Percentiles rank a stretch among this genome's conserved stretches.
Evolutionary conservation across 2,329 filamentous ascomycete species (phyloP).

Genomic region (Fusarium sp.): DNA sequence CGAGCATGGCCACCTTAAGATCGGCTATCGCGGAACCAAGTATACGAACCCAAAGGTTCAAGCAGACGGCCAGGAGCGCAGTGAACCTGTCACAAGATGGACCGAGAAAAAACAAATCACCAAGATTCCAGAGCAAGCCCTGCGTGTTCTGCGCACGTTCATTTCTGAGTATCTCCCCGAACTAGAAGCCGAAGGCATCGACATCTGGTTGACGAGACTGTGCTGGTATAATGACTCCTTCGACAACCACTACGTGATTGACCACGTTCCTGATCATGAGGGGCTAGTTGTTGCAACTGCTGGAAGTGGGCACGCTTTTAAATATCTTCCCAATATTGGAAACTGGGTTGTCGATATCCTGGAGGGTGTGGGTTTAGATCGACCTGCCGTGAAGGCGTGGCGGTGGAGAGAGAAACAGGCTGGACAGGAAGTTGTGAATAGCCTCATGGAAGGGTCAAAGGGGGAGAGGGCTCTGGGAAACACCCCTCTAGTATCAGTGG

Average conservation of each 20-base stretch:
- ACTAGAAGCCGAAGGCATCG: slow-evolving; percentile 47
- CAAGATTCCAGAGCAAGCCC: slow-evolving; percentile 43
- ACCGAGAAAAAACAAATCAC: slow-evolving; percentile 37
- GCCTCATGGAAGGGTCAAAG: slow-evolving; percentile 14
- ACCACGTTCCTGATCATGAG: slow-evolving; percentile 62
- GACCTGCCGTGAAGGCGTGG: slow-evolving; percentile 15
- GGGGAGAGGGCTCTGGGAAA: background rate
- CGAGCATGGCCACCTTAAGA: slow-evolving; percentile 56
- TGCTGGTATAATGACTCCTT: slow-evolving; percentile 50
- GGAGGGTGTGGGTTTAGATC: slow-evolving; percentile 8
- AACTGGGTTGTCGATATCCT: slow-evolving; percentile 60
- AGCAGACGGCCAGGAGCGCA: slow-evolving; percentile 50
- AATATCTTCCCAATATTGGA: slow-evolving; percentile 69
- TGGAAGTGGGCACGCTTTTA: slow-evolving; percentile 71
- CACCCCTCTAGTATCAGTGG: background rate
- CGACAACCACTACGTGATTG: slow-evolving; percentile 48
- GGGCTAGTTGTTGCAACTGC: slow-evolving; percentile 69
- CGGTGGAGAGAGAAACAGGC: slow-evolving; percentile 4
- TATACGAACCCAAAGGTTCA: slow-evolving; percentile 56
- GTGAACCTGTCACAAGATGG: slow-evolving; percentile 54
- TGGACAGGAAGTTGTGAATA: background rate
- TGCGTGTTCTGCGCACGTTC: slow-evolving; percentile 46
- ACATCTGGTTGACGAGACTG: slow-evolving; percentile 47
- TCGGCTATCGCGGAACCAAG: slow-evolving; percentile 63
- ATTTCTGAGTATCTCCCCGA: slow-evolving; percentile 56